Conservation (phyloP, 441 rosid genomes). For the Dalechampia spathulata region DNA sequence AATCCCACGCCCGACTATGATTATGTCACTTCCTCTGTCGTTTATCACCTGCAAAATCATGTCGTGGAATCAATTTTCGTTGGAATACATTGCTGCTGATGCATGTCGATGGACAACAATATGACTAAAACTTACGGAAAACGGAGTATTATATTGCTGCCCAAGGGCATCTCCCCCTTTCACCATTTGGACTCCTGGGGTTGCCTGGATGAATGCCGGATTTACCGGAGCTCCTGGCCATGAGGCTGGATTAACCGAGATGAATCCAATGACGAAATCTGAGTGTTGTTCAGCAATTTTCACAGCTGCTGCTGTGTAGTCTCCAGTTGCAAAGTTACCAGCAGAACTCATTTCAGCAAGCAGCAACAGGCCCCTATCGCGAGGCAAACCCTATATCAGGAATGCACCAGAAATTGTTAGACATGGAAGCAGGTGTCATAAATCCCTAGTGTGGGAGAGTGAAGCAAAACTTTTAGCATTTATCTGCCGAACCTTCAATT, state of each 20-base stretch:
- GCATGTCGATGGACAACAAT: background rate
- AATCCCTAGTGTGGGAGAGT: background rate
- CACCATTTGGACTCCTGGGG: conserved; percentile 97
- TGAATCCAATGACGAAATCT: conserved; percentile 92
- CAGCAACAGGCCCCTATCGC: conserved; percentile 81
- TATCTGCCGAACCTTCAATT: conserved; percentile 55
- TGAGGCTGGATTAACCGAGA: conserved; percentile 89
- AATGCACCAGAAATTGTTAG: conserved; percentile 1
- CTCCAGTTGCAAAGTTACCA: conserved; percentile 91
- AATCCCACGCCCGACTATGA: conserved; percentile 95
- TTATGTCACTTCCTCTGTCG: conserved; percentile 90
- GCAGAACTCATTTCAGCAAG: conserved; percentile 99
- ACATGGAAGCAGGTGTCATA: conserved; percentile 2
- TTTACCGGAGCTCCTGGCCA: conserved; percentile 79
- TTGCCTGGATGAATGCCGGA: conserved; percentile 91
- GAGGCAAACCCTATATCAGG: conserved; percentile 66
- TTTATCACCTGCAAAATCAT: conserved; percentile 51
- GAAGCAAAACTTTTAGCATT: background rate
- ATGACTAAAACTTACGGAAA: conserved; percentile 47
- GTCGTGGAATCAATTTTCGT: too few species aligned
- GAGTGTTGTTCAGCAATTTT: conserved; percentile 91
- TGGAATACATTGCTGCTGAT: too few species aligned
- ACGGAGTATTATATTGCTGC: conserved; percentile 91
- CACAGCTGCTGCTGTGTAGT: conserved; percentile 83
- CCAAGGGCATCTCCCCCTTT: conserved; percentile 87